Evolutionary conservation across 768 basidiomycete species (phyloP), one percentile per base, ranked within the genome.

Genomic region (Lactarius hengduanensis): DNA sequence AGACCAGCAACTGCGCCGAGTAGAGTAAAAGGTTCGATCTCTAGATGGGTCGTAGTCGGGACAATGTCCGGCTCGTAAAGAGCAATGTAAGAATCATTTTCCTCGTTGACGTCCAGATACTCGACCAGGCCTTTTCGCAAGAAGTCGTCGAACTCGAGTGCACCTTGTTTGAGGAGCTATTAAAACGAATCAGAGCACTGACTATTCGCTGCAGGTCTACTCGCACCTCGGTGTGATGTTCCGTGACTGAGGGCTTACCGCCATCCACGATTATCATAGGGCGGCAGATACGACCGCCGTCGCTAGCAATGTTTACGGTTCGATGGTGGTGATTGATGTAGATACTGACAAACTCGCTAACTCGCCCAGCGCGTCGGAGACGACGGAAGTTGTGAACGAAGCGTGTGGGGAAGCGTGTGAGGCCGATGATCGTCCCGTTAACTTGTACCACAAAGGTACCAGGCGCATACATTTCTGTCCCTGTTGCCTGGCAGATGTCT

Each of bases 41-140:
- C 97, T 40, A 98, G 86, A 78, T 99, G 96, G 0, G 97, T 98
- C 13, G 95, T 96, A 2, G 84, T 78, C 55, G 84, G 79, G 28
- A 86, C 85, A 72, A 98, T 93, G 75, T 94, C 86, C 36, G 84
- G 78, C 77, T 99, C 97, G 77, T 97, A 96, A 55, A 98, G 82
- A 2, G 97, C 95, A 71, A 99, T 96, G 76, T 90, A 90, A 22
- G 96, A 89, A 77, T 98, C 97, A 75, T 98, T 98, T 78, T 99
- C 97, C 78, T 99, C 97, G 75, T 99, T 99, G 62, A 98, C 96
- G 75, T 98, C 97, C 47, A 98, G 87, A 74, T 99, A 99, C 76
- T 99, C 97, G 66, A 98, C 94, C 16, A 99, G 84, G 36, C 97
- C 97, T 69, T 88, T 87, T 56, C 84, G 83, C 26, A 99, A 81